Percentiles rank a stretch among this genome's conserved stretches.
These are phyloP conservation scores for Lipomyces yarrowii DNA, from an alignment of 1,139 yeast genomes.

Conservation along the genomic window DNA sequence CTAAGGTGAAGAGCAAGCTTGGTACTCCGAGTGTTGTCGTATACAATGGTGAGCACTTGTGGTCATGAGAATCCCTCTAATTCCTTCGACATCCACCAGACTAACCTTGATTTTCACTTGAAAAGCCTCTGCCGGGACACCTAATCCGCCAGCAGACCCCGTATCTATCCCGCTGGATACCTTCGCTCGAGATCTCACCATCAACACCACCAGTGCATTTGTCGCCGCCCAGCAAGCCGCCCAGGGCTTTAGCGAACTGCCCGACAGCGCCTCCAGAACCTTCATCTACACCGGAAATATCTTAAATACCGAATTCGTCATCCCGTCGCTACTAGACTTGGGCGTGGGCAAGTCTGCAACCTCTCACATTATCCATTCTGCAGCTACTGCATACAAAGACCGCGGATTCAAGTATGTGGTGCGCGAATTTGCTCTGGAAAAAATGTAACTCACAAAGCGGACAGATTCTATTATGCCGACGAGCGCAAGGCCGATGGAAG, in stretches of 20 bases:
- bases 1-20: background rate
- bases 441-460: too few species aligned
- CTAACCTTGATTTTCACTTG: background rate
- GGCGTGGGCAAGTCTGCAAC: background rate
- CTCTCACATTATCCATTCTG: background rate
- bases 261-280: background rate
- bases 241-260: background rate
- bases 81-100: background rate
- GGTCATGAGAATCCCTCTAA: background rate
- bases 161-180: background rate
- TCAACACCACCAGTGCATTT: background rate
- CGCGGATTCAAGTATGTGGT: background rate
- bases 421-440: too few species aligned
- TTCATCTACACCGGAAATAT: background rate
- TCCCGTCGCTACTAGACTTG: background rate
- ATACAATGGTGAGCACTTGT: background rate
- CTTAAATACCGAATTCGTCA: background rate
- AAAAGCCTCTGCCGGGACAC: background rate
- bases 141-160: background rate
- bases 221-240: background rate
- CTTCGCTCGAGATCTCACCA: background rate
- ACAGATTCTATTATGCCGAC: background rate
- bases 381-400: background rate
- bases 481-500: background rate
- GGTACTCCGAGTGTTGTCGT: background rate